Conservation (phyloP, 2,329 filamentous ascomycete species). For the Elsinoe fawcettii region DNA sequence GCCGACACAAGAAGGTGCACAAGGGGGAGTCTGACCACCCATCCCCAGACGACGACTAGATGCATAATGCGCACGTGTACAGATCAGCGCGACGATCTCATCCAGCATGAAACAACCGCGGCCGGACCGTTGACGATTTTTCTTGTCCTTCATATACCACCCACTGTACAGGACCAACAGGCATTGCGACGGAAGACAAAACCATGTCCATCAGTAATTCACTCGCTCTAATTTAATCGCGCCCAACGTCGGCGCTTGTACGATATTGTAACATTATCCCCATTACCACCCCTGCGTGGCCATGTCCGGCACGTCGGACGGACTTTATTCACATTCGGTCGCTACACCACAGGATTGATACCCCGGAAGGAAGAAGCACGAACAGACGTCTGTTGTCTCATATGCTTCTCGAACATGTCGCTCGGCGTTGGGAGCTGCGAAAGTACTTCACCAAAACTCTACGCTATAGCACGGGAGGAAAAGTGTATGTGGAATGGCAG, state of each 20-base stretch:
- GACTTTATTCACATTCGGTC: conserved; percentile 4
- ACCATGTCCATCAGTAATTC: conserved; percentile 10
- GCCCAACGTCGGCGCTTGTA: conserved; percentile 1
- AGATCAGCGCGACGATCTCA: conserved; percentile 1
- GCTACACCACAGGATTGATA: conserved; percentile 11
- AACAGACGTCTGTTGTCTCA: background rate
- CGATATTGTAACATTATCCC: conserved; percentile 14
- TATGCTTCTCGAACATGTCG: background rate
- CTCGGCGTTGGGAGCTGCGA: background rate
- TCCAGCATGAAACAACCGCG: background rate
- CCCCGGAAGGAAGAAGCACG: conserved; percentile 2
- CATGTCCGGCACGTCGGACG: background rate
- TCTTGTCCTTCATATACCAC: background rate
- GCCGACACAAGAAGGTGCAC: conserved; percentile 93
- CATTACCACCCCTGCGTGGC: background rate
- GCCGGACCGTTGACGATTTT: conserved; percentile 15
- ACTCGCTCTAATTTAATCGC: conserved; percentile 12
- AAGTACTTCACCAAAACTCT: background rate
- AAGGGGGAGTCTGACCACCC: conserved; percentile 56
- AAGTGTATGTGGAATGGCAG: background rate
- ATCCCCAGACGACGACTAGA: conserved; percentile 41
- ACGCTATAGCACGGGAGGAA: background rate
- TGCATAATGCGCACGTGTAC: background rate
- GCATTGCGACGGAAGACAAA: conserved; percentile 7
- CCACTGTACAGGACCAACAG: conserved; percentile 8